These are phyloP conservation scores for Sclerotinia spermophila DNA, from an alignment of 2,329 filamentous ascomycete species.

Conservation along the genomic window DNA sequence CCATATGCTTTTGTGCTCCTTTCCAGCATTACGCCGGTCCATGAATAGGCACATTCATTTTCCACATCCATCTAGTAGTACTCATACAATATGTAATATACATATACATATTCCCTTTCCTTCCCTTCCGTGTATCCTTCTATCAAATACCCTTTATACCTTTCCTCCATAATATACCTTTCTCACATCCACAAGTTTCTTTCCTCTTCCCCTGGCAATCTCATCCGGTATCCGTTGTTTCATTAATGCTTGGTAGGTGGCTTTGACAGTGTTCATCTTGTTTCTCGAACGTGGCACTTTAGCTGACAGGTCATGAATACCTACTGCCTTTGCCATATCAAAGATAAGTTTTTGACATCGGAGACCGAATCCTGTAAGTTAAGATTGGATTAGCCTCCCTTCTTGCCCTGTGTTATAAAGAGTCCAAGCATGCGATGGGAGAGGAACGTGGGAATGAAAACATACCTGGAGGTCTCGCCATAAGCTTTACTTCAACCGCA, in stretches of 20 bases:
- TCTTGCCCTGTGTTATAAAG: background rate
- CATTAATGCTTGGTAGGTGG: constrained; percentile 75
- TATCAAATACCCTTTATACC: constrained; percentile 27
- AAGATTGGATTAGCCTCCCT: constrained; percentile 14
- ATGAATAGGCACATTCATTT: constrained; percentile 26
- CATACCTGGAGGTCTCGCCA: constrained; percentile 82
- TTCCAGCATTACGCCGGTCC: constrained; percentile 8
- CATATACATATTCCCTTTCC: constrained; percentile 10
- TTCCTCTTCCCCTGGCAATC: constrained; percentile 82
- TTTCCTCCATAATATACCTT: constrained; percentile 92
- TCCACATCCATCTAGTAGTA: constrained; percentile 21
- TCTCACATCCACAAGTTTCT: constrained; percentile 92
- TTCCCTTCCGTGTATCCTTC: constrained; percentile 5
- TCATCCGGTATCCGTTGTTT: constrained; percentile 85
- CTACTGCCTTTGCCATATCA: constrained; percentile 84
- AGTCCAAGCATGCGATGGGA: too few relatives aligned
- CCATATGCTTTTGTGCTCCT: constrained; percentile 1
- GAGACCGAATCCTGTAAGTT: constrained; percentile 75
- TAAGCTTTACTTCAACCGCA: constrained; percentile 80
- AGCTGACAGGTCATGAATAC: constrained; percentile 83
- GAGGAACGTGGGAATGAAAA: background rate
- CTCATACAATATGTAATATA: constrained; percentile 50
- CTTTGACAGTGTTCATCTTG: constrained; percentile 98
- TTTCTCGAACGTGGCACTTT: constrained; percentile 82
- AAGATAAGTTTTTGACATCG: constrained; percentile 89